Base-by-base conservation (phyloP, 2,329 filamentous ascomycete genomes). In the Mollisiaceae sp. region DNA sequence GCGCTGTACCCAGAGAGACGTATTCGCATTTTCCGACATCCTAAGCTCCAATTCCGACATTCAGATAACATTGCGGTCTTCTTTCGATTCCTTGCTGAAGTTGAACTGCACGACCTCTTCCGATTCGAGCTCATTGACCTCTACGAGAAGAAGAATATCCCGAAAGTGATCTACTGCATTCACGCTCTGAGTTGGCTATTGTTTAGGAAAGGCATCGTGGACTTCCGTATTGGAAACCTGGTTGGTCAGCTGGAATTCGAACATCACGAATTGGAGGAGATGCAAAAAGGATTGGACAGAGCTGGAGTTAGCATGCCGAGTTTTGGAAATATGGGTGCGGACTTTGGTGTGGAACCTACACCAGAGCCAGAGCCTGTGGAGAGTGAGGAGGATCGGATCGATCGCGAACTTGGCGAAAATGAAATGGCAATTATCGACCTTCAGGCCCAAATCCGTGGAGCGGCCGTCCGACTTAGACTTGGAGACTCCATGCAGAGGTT, bases 91-190 rank as follows among this genome's bases (percentile, higher is more conserved):
- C 85, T 99, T 1, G 92, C 94, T 69, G 92, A 97, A 67, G 89
- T 97, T 9, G 91, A 97, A 74, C 82, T 99, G 2, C 95, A 95
- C 1, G 96, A 99, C 73, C 85, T 99, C 20, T 99, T 99, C 78
- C 89, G 94, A 64, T 99, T 99, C 77, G 95, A 99, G 77, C 84
- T 98, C 55, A 97, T 98, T 69, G 95, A 99, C 78, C 81, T 99
- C 14, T 99, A 99, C 81, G 96, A 99, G 79, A 99, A 98, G 83
- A 99, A 99, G 80, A 99, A 99, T 74, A 96, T 98, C 1, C 95
- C 95, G 4, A 99, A 98, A 78, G 96, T 98, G 76, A 99, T 99
- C 68, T 97, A 99, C 80, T 99, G 95, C 76, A 95, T 99, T 60
- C 95, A 99, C 75, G 95, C 95, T 0, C 82, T 99, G 20, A 98